phyloP scores from a whole-genome alignment of 306 rosid genomes.

The Sicyos baderoa region DNA sequence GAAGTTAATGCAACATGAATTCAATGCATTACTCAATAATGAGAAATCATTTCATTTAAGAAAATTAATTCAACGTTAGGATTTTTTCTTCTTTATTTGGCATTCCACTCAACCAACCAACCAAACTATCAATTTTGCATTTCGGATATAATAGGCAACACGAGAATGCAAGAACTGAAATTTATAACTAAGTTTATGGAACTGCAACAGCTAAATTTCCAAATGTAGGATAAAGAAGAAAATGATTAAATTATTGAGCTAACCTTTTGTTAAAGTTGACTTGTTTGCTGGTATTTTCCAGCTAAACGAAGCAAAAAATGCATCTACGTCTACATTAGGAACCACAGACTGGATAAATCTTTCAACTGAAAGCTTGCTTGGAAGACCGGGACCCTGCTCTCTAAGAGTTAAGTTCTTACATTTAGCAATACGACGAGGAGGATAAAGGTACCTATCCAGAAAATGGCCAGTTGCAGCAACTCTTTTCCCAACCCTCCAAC shows the following conservation, averaged over 20 bases:
- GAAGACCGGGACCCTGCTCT: slow-evolving; percentile 26
- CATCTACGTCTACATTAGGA: slow-evolving; percentile 37
- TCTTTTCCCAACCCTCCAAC: slow-evolving; percentile 74
- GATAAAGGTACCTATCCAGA: slow-evolving; percentile 72
- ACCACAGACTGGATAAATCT: slow-evolving; percentile 39
- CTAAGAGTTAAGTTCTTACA: slow-evolving; percentile 17
- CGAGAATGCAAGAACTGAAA: background rate
- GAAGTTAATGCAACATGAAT: background rate
- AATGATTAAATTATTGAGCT: background rate
- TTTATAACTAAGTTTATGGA: background rate
- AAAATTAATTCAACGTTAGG: background rate
- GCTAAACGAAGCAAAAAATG: slow-evolving; percentile 55
- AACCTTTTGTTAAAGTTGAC: slow-evolving; percentile 36
- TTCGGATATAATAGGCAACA: no score
- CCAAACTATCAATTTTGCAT: background rate
- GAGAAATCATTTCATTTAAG: background rate
- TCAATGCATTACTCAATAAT: background rate
- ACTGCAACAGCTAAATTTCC: background rate
- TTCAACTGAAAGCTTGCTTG: slow-evolving; percentile 69
- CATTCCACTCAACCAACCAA: background rate
- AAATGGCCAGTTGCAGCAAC: slow-evolving; percentile 38
- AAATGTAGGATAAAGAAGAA: background rate
- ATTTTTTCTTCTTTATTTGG: background rate
- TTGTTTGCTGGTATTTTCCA: slow-evolving; percentile 67
- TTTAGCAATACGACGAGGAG: slow-evolving; percentile 35